Evolutionary conservation across 2,329 filamentous ascomycete species (phyloP).

Genomic region (Elsinoe arachidis): DNA sequence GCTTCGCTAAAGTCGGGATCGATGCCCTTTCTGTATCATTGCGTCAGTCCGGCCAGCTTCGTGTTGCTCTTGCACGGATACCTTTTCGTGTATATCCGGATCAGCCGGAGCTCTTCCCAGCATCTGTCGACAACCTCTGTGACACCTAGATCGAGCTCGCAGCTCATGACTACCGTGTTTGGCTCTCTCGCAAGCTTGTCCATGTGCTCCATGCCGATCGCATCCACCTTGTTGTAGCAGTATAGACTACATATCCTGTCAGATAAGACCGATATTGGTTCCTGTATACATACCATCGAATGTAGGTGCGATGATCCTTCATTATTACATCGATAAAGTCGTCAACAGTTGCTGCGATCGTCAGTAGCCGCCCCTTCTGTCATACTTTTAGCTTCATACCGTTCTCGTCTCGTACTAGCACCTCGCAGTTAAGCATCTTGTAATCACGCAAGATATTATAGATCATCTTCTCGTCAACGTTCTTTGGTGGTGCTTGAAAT

Average conservation of each 20-base stretch:
- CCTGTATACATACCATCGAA: constrained; percentile 49
- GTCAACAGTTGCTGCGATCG: constrained; percentile 67
- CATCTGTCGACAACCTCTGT: constrained; percentile 88
- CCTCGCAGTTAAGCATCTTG: constrained; percentile 96
- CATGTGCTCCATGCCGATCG: constrained; percentile 84
- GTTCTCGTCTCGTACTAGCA: constrained; percentile 88
- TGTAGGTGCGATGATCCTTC: constrained; percentile 98
- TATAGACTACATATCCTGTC: constrained; percentile 58
- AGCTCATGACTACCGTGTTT: constrained; percentile 93
- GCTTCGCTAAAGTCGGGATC: constrained; percentile 88
- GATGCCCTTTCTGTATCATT: constrained; percentile 59
- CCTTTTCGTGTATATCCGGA: constrained; percentile 88
- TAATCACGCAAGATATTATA: constrained; percentile 97
- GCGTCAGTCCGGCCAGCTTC: not conserved
- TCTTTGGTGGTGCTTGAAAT: constrained; percentile 80
- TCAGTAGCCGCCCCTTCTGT: constrained; percentile 13
- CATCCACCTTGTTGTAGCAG: constrained; percentile 99
- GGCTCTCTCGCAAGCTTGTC: constrained; percentile 87
- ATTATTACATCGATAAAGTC: constrained; percentile 99
- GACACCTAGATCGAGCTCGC: constrained; percentile 88
- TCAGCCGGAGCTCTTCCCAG: constrained; percentile 85
- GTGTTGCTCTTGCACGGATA: constrained; percentile 20
- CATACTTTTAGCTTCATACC: constrained; percentile 33
- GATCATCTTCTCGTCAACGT: constrained; percentile 94
- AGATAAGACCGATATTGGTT: not conserved